Conservation (phyloP, 768 basidiomycete species). For the Phlebiopsis flavidoalba region DNA sequence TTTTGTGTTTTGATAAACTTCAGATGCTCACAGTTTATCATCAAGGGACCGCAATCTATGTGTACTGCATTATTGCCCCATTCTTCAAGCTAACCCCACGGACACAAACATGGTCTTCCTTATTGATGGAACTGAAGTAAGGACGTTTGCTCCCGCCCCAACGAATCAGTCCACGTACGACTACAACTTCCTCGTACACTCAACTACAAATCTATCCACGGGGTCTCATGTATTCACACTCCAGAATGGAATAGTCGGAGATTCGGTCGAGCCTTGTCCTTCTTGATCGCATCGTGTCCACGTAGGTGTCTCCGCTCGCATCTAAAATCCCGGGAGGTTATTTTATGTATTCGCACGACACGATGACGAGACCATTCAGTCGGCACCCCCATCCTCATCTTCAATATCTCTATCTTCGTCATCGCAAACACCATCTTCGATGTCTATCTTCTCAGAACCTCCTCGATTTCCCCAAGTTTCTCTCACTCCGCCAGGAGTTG, state of each 20-base stretch:
- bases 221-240: conserved; percentile 12
- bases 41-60: conserved; percentile 40
- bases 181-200: conserved; percentile 34
- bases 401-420: too few species aligned
- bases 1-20: not conserved
- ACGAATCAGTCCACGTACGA: conserved; percentile 20
- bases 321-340: too few species aligned
- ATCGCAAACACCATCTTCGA: too few species aligned
- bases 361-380: too few species aligned
- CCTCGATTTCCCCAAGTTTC: too few species aligned
- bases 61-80: conserved; percentile 34
- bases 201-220: conserved; percentile 22
- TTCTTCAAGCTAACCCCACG: conserved; percentile 19
- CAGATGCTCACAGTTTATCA: not conserved
- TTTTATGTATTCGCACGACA: too few species aligned
- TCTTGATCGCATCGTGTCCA: conserved; percentile 10
- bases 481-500: too few species aligned
- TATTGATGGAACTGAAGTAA: conserved; percentile 29
- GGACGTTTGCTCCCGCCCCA: conserved; percentile 22
- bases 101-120: conserved; percentile 34
- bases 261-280: not conserved
- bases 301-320: not conserved
- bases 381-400: too few species aligned
- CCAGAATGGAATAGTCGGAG: conserved; percentile 7
- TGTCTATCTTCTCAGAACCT: too few species aligned